Percentiles rank a stretch among this genome's conserved stretches.
Conservation (phyloP, 495 filamentous ascomycete species). For the Immersiella caudata region DNA sequence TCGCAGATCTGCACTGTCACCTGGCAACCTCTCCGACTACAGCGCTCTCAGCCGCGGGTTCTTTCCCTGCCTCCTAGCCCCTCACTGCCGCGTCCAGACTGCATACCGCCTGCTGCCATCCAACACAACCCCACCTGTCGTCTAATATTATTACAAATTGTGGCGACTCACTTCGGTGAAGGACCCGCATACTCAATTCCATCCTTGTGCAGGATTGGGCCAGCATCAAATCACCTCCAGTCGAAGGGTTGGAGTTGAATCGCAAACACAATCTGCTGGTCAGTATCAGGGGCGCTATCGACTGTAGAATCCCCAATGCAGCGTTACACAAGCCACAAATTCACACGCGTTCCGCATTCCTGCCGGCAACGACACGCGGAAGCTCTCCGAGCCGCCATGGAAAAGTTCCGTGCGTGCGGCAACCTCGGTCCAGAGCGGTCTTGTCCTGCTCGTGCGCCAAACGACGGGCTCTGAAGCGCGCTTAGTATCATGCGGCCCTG, state of each 20-base stretch:
- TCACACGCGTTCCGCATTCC: not conserved
- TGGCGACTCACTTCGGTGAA: not conserved
- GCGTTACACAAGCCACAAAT: not conserved
- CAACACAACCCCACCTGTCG: not conserved
- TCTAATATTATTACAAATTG: not conserved
- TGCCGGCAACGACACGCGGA: not conserved
- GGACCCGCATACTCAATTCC: not conserved
- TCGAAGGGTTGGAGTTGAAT: not conserved
- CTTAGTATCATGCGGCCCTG: not conserved
- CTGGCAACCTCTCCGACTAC: not conserved
- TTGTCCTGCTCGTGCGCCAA: not conserved
- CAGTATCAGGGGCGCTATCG: not conserved
- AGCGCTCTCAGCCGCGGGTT: not conserved
- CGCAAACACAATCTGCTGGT: not conserved
- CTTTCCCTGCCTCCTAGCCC: not conserved
- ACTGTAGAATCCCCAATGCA: not conserved
- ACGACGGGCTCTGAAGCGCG: not conserved
- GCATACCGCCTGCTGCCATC: not conserved
- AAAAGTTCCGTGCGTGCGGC: not conserved
- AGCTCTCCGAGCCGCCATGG: not conserved
- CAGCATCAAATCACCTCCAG: not conserved
- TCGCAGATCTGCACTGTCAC: not conserved
- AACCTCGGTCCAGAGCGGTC: not conserved
- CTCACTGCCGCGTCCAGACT: not conserved
- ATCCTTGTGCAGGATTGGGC: no score